Percentiles rank a stretch among this genome's conserved stretches.
These are phyloP conservation scores for Keithomyces neogunnii DNA, from an alignment of 2,329 filamentous ascomycete species.

Conservation along the genomic window DNA sequence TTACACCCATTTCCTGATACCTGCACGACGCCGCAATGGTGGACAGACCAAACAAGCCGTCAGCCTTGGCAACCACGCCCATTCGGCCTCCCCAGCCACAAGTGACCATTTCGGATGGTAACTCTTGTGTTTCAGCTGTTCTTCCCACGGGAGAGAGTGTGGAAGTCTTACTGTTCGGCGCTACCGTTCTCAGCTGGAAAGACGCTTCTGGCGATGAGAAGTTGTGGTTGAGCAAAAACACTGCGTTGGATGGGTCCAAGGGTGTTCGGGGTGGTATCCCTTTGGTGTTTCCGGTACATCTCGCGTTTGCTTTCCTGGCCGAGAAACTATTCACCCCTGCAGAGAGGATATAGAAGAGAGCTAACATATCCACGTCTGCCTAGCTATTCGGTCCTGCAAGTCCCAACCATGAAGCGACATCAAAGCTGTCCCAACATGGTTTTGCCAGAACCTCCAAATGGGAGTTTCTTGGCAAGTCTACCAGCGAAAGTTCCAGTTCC, in stretches of 20 bases:
- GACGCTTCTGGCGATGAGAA: constrained; percentile 69
- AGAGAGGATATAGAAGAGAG: background rate
- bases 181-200: constrained; percentile 92
- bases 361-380: background rate
- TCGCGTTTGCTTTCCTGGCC: background rate
- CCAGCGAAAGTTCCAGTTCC: constrained; percentile 43
- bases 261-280: constrained; percentile 87
- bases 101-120: constrained; percentile 65
- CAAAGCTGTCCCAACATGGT: constrained; percentile 80
- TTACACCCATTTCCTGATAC: background rate
- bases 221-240: constrained; percentile 74
- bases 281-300: constrained; percentile 78
- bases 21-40: constrained; percentile 44
- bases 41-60: constrained; percentile 78
- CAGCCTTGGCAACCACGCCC: constrained; percentile 65
- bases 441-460: constrained; percentile 85
- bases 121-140: constrained; percentile 65
- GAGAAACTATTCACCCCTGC: background rate
- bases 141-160: constrained; percentile 83
- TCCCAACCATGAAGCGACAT: constrained; percentile 67
- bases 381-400: constrained; percentile 81
- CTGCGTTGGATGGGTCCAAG: constrained; percentile 78
- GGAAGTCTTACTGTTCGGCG: constrained; percentile 80
- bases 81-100: constrained; percentile 66
- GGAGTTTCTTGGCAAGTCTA: constrained; percentile 88